A percentile compares a stretch with the other conserved stretches of the same genome.
Conservation (phyloP, 2,329 filamentous ascomycete species). For the Sarocladium kiliense region DNA sequence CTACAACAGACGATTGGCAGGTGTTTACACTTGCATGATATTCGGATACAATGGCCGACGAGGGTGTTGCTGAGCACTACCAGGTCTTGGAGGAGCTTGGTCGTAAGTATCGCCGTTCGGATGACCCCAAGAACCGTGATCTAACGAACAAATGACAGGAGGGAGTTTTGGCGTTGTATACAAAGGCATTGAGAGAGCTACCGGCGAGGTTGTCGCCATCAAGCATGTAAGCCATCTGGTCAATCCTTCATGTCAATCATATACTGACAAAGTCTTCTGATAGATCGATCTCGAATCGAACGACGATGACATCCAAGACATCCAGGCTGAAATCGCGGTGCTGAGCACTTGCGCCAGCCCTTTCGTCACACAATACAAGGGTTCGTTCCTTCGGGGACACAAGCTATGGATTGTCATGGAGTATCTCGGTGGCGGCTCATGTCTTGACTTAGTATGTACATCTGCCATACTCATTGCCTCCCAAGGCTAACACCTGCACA, state of each 20-base stretch:
- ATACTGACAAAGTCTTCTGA: slow-evolving; percentile 4
- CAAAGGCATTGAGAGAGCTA: slow-evolving; percentile 87
- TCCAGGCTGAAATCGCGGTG: slow-evolving; percentile 94
- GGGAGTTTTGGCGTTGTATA: slow-evolving; percentile 96
- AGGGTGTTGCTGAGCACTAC: slow-evolving; percentile 77
- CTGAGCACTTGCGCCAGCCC: slow-evolving; percentile 91
- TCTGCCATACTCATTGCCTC: slow-evolving; percentile 3
- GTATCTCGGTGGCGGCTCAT: slow-evolving; percentile 90
- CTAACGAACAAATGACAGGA: slow-evolving; percentile 46
- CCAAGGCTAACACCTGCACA: slow-evolving; percentile 34
- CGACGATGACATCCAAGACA: slow-evolving; percentile 97
- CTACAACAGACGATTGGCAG: background rate
- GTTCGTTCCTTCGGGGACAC: slow-evolving; percentile 89
- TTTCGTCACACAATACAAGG: slow-evolving; percentile 93
- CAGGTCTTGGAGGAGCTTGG: slow-evolving; percentile 95
- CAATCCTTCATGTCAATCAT: background rate
- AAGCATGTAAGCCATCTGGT: slow-evolving; percentile 68
- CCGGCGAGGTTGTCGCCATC: slow-evolving; percentile 90
- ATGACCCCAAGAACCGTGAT: background rate
- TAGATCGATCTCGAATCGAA: slow-evolving; percentile 98
- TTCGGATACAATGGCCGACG: slow-evolving; percentile 45
- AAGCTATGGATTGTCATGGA: slow-evolving; percentile 99
- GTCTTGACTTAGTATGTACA: slow-evolving; percentile 73
- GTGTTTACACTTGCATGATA: slow-evolving; percentile 5
- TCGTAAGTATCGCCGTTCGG: slow-evolving; percentile 52